Base-by-base conservation (phyloP, 345 rosid species). In the Erodium maritimum region DNA sequence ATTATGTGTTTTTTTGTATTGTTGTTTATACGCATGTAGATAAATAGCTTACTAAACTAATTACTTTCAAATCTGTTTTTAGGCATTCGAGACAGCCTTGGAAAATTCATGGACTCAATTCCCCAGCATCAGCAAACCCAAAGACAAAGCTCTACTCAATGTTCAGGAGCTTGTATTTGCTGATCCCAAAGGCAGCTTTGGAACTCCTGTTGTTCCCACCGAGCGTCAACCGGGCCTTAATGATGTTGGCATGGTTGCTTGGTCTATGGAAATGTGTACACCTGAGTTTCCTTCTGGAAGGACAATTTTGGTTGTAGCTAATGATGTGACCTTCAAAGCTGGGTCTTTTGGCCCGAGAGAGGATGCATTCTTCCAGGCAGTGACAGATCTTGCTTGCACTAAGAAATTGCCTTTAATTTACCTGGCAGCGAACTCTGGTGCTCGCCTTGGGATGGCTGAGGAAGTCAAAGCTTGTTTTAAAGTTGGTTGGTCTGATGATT, bases 271-370 rank as follows among this genome's bases (percentile, higher is more conserved):
- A 69, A 75, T 93, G 87, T 71, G 64, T 54, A 90, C 95, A 62
- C 96, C 97, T 0, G 99, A 93, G 76, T 93, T 87, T 68, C 95
- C 99, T 57, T 75, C 82, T 70, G 99, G 99, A 73, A 83, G 99
- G 66, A 87, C 65, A 58, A 75, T 90, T 67, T 69, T 89, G 62
- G 61, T 93, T 59, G 82, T 93, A 19, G 75, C 91, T 25, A 93
- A 93, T 75, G 99, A 93, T 70, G 95, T 90, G 67, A 93, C 99
- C 68, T 90, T 85, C 71, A 90, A 82, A 77, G 97, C 91, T 25
- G 99, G 99, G 63, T 93, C 99, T 61, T 93, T 93, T 72, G 99
- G 99, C 61, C 97, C 91, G 54, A 89, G 75, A 73, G 99, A 93
- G 77, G 99, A 93, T 51, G 96, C 99, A 25, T 93, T 89, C 80